Base-by-base conservation (phyloP, 257 asterid genomes). In the Nicotiana obtusifolia region DNA sequence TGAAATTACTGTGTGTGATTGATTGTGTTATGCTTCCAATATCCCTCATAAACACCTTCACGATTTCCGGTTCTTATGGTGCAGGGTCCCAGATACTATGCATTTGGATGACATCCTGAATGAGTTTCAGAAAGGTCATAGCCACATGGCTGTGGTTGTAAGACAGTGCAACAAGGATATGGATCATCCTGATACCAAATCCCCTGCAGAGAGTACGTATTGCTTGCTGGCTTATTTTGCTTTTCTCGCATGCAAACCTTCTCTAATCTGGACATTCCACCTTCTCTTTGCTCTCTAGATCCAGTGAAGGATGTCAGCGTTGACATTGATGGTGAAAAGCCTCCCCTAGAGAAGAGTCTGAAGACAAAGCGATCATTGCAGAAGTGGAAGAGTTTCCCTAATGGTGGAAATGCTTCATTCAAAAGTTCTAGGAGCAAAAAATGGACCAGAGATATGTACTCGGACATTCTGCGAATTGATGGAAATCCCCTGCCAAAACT, bases 81-180 rank as follows among this genome's bases (percentile, higher is more conserved):
- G 62, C 82, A 95, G 98, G 92, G 98, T 95, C 69, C 88, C 86
- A 14, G 99, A 95, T 81, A 89, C 89, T 31, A 81, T 95, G 97
- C 99, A 97, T 13, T 82, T 95, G 65, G 94, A 93, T 53, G 99
- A 95, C 90, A 93, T 95, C 86, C 87, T 95, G 90, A 95, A 93
- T 60, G 99, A 95, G 87, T 95, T 95, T 87, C 99, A 95, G 85
- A 95, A 95, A 86, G 98, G 99, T 62, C 99, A 92, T 86, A 95
- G 99, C 85, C 99, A 95, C 87, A 96, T 96, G 98, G 97, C 98
- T 77, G 94, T 92, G 79, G 99, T 96, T 31, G 89, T 93, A 76
- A 88, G 94, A 82, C 93, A 84, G 82, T 68, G 87, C 82, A 82
- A 84, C 85, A 91, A 89, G 83, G 85, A 16, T 9, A 53, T 41